A percentile compares a stretch with the other conserved stretches of the same genome.
Evolutionary conservation across 164 flowering plant genomes (phyloP).

Genomic region (Tetracentron sinense): DNA sequence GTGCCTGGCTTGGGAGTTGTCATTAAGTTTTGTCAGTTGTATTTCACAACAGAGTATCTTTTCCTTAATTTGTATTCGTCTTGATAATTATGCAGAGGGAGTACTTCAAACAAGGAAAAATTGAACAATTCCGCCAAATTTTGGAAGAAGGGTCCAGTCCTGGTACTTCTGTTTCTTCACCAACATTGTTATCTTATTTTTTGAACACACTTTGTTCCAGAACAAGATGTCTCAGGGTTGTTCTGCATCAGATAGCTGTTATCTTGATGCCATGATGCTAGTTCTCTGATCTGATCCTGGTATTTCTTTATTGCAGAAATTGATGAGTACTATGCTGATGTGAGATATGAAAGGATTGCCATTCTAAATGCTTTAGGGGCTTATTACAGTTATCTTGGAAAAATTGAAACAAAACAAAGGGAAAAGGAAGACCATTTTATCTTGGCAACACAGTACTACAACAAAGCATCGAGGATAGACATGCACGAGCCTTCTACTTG

Average conservation of each 20-base stretch:
- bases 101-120: conserved; percentile 93
- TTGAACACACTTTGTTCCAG: background rate
- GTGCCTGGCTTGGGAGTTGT: no score
- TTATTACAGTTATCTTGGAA: conserved; percentile 85
- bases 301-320: conserved; percentile 56
- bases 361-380: conserved; percentile 94
- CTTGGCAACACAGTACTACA: conserved; percentile 76
- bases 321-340: conserved; percentile 96
- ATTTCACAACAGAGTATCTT: no score
- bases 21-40: background rate
- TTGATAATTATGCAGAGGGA: conserved; percentile 65
- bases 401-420: conserved; percentile 78
- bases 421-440: conserved; percentile 90
- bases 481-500: conserved; percentile 97
- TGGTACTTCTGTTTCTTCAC: conserved; percentile 37
- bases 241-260: background rate
- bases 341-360: conserved; percentile 88
- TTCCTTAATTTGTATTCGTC: background rate
- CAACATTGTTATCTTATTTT: background rate
- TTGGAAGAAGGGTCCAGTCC: conserved; percentile 96
- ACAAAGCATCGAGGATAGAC: conserved; percentile 91
- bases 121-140: conserved; percentile 82
- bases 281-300: conserved; percentile 1
- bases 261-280: background rate
- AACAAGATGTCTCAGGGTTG: background rate